Conservation (phyloP, 176 grass and related monocot species). For the Eleusine coracana region DNA sequence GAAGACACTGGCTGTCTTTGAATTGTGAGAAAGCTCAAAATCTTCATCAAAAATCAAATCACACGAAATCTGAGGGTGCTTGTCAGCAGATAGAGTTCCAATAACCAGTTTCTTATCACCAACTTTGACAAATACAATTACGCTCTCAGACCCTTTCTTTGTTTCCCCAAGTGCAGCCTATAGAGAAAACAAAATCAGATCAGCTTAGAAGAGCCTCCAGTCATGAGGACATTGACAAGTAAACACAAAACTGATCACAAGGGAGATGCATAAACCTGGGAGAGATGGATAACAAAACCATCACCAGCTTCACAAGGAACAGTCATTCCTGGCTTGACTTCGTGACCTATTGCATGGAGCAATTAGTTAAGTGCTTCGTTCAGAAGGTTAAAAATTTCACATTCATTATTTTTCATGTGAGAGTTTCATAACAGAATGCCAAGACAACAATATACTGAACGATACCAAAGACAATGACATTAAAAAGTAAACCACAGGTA, state of each 20-base stretch:
- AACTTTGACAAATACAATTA: constrained; percentile 57
- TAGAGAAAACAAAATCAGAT: constrained; percentile 9
- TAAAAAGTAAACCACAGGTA: neutral
- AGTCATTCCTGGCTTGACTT: constrained; percentile 74
- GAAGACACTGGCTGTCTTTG: constrained; percentile 68
- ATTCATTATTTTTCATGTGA: neutral
- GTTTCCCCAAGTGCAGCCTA: constrained; percentile 62
- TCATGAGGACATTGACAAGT: neutral
- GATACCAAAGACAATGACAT: neutral
- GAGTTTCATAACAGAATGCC: neutral
- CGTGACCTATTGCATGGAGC: constrained; percentile 53
- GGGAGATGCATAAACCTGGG: constrained; percentile 61
- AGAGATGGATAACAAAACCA: constrained; percentile 57
- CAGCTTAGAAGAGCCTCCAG: neutral
- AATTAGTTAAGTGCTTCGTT: neutral
- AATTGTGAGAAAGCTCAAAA: constrained; percentile 78
- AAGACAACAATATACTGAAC: neutral
- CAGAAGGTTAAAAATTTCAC: neutral
- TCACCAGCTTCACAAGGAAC: constrained; percentile 53
- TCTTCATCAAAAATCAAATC: constrained; percentile 72
- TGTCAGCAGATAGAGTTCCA: constrained; percentile 68
- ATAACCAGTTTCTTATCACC: constrained; percentile 63
- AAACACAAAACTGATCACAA: neutral
- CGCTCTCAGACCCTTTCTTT: constrained; percentile 56
- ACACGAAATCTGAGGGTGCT: constrained; percentile 59